Conservation (phyloP, 2,329 filamentous ascomycete genomes). For the Iodosphaeria phyllophila region DNA sequence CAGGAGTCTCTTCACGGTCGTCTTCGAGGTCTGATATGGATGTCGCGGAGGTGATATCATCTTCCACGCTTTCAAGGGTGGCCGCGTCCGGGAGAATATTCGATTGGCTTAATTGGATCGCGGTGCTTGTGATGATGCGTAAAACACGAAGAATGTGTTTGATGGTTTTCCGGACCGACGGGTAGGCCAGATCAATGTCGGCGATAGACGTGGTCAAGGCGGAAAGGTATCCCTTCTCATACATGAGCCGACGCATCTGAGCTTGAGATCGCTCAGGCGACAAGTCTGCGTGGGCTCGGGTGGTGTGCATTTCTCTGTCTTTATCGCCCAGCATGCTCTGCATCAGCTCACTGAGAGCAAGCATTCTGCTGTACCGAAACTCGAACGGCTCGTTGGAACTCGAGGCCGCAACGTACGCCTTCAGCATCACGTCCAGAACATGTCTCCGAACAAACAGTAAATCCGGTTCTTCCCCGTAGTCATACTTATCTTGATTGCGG, state of each 20-base stretch:
- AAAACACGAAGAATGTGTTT: constrained; percentile 91
- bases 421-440: constrained; percentile 80
- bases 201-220: constrained; percentile 82
- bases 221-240: constrained; percentile 88
- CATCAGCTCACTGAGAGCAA: constrained; percentile 81
- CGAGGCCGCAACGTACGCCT: constrained; percentile 78
- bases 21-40: constrained; percentile 80
- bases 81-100: constrained; percentile 53
- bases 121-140: constrained; percentile 71
- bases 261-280: constrained; percentile 43
- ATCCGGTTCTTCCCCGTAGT: constrained; percentile 61
- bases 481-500: constrained; percentile 35
- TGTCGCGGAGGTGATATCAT: constrained; percentile 73
- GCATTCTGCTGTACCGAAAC: constrained; percentile 69
- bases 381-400: constrained; percentile 65
- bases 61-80: constrained; percentile 53
- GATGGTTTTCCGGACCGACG: constrained; percentile 78
- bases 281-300: constrained; percentile 13
- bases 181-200: constrained; percentile 89
- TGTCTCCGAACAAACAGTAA: constrained; percentile 87
- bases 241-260: constrained; percentile 88
- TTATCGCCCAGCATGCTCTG: constrained; percentile 76
- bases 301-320: constrained; percentile 33
- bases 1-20: constrained; percentile 83
- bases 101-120: constrained; percentile 65